A percentile compares a stretch with the other conserved stretches of the same genome.
These are phyloP conservation scores for Penicillium malachiteum DNA, from an alignment of 495 filamentous ascomycete species.

Conservation along the genomic window DNA sequence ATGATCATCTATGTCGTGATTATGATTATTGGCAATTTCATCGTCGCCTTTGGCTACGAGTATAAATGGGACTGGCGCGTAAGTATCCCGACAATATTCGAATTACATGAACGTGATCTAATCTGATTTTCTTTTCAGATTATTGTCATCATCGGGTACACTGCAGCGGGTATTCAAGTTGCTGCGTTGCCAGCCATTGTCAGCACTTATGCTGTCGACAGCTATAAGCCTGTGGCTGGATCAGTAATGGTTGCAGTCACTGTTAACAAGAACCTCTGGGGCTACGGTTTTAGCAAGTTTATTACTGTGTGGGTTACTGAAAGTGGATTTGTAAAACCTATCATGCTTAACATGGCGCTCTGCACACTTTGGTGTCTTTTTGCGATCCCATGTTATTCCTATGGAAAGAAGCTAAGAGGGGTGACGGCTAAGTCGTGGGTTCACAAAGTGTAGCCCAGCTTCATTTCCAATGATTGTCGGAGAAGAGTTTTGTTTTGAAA, in stretches of 20 bases:
- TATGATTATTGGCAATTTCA: constrained; percentile 58
- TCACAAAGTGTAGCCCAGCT: constrained; percentile 45
- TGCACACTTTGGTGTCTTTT: constrained; percentile 52
- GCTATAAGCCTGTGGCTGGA: constrained; percentile 60
- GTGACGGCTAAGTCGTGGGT: constrained; percentile 55
- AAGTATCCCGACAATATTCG: neutral
- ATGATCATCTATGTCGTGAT: constrained; percentile 61
- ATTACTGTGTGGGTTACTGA: constrained; percentile 40
- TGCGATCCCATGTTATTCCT: constrained; percentile 55
- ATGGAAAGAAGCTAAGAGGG: constrained; percentile 55
- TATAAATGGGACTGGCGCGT: constrained; percentile 56
- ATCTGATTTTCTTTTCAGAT: constrained; percentile 11
- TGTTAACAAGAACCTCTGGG: constrained; percentile 61
- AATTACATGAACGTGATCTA: neutral
- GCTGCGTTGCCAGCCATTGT: constrained; percentile 54
- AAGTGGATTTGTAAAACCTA: constrained; percentile 41
- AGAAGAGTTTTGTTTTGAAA: neutral
- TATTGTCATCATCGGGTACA: constrained; percentile 54
- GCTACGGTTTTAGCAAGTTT: constrained; percentile 52
- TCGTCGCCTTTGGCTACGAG: constrained; percentile 61
- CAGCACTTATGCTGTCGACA: constrained; percentile 56
- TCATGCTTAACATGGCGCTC: constrained; percentile 55
- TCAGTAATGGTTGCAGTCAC: constrained; percentile 62
- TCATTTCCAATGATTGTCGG: too few relatives aligned
- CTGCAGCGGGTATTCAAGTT: constrained; percentile 55